Evolutionary conservation across 805 yeast species (phyloP), one percentile per base, ranked within the genome.

Genomic region (Yarrowia divulgata): DNA sequence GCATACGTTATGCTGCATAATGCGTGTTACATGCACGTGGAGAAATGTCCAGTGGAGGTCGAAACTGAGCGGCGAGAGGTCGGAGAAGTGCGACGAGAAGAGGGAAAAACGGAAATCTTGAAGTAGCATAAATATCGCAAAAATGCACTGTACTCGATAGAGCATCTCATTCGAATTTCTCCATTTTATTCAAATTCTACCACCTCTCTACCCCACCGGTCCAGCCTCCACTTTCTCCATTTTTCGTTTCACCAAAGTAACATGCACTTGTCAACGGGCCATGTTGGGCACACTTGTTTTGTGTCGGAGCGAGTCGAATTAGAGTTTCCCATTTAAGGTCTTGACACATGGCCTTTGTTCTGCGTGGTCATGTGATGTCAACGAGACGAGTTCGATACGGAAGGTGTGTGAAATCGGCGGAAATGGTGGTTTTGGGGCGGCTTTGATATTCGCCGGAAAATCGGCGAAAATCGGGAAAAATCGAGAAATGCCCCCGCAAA

Each of bases 181-280:
- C n/a, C n/a, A n/a, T n/a, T 23, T 23, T 23, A 23, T 23, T 4
- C 29, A 23, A 23, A 23, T n/a, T n/a, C n/a, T n/a, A n/a, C n/a
- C n/a, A n/a, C n/a, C n/a, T n/a, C n/a, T n/a, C n/a, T n/a, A n/a
- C n/a, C n/a, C n/a, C n/a, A n/a, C n/a, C n/a, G 29, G 29, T 23
- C 29, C 29, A 23, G 29, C 29, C 29, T 23, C 29, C 29, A 23
- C 29, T 23, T 4, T 23, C 29, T 23, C 29, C 29, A 34, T 34
- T 34, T 9, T 34, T 34, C 8, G 37, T 34, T 52, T 35, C 2
- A 8, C 29, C 18, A 42, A 35, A 19, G 58, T 52, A 35, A 35
- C 58, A 52, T 37, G 58, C 58, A 52, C 58, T 35, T 52, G 58
- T 52, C 58, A 52, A 52, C 58, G 58, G 58, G 43, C 50, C 39